Conservation (phyloP, 2,329 filamentous ascomycete genomes). For the Immersiporthe knoxdaviesiana region DNA sequence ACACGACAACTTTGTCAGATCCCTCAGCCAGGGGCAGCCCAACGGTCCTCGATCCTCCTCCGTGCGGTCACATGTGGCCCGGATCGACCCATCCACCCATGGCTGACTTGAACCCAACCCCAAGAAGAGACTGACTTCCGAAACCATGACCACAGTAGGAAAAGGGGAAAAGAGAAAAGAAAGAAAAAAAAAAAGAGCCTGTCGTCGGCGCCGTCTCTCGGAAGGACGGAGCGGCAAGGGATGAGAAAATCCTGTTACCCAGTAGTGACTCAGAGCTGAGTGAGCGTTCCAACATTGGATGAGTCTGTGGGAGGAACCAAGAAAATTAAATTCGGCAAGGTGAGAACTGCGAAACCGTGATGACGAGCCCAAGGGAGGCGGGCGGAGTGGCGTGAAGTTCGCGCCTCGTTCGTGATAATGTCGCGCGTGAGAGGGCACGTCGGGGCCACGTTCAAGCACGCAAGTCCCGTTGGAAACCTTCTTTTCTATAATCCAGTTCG, state of each 20-base stretch:
- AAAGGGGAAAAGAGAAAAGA: background rate
- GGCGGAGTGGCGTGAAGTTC: constrained; percentile 15
- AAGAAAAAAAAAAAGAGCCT: background rate
- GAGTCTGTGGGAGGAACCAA: background rate
- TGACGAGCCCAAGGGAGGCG: constrained; percentile 7
- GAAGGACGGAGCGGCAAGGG: background rate
- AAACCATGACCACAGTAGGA: background rate
- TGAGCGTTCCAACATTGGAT: background rate
- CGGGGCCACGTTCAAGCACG: too few relatives aligned
- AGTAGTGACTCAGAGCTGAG: background rate
- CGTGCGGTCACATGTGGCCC: background rate
- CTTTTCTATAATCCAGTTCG: background rate
- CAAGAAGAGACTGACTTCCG: background rate
- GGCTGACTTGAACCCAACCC: background rate
- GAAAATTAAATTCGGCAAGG: background rate
- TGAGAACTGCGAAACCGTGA: background rate
- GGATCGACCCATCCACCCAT: background rate
- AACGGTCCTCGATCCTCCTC: background rate
- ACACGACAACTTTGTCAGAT: too few relatives aligned
- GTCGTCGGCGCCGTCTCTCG: background rate
- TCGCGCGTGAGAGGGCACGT: background rate
- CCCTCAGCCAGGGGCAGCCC: too few relatives aligned
- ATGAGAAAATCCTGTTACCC: background rate
- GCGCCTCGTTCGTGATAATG: constrained; percentile 19
- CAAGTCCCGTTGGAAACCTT: constrained; percentile 18